A percentile compares a stretch with the other conserved stretches of the same genome.
Conservation (phyloP, 2,329 filamentous ascomycete genomes). For the Ophiobolus disseminans region DNA sequence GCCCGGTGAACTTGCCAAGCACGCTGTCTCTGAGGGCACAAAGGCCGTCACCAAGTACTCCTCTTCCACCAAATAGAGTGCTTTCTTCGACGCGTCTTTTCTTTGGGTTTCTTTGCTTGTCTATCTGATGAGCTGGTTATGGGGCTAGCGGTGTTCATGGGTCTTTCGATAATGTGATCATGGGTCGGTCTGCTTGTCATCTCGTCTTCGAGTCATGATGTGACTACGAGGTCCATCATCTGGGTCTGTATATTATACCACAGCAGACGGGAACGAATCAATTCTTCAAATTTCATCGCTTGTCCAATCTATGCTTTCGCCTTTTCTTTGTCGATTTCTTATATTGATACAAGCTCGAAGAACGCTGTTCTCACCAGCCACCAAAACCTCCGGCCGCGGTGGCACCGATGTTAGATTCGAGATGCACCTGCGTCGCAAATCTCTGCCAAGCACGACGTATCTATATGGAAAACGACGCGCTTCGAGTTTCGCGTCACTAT, state of each 20-base stretch:
- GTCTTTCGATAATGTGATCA: conserved; percentile 60
- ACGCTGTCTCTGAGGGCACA: conserved; percentile 98
- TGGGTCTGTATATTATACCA: conserved; percentile 53
- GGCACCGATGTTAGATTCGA: no score
- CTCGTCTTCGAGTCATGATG: conserved; percentile 46
- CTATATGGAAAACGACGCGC: no score
- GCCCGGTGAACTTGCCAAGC: conserved; percentile 98
- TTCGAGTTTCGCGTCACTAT: no score
- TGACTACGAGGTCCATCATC: conserved; percentile 48
- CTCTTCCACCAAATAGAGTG: conserved; percentile 93
- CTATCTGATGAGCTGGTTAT: conserved; percentile 54
- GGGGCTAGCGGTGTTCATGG: conserved; percentile 53
- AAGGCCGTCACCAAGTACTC: conserved; percentile 99
- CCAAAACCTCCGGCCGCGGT: no score
- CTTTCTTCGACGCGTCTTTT: conserved; percentile 52
- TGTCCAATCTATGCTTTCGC: background rate
- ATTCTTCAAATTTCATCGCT: conserved; percentile 47
- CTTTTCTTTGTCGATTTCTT: conserved; percentile 1
- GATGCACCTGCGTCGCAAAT: no score
- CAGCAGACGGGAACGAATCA: conserved; percentile 51
- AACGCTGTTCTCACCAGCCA: no score
- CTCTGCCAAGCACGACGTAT: no score
- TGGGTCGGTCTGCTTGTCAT: conserved; percentile 56
- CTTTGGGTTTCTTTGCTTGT: conserved; percentile 61
- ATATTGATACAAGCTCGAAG: no score